A percentile compares a stretch with the other conserved stretches of the same genome.
These are phyloP conservation scores for Fusarium fujikuroi DNA, from an alignment of 2,329 filamentous ascomycete genomes.

Conservation along the genomic window DNA sequence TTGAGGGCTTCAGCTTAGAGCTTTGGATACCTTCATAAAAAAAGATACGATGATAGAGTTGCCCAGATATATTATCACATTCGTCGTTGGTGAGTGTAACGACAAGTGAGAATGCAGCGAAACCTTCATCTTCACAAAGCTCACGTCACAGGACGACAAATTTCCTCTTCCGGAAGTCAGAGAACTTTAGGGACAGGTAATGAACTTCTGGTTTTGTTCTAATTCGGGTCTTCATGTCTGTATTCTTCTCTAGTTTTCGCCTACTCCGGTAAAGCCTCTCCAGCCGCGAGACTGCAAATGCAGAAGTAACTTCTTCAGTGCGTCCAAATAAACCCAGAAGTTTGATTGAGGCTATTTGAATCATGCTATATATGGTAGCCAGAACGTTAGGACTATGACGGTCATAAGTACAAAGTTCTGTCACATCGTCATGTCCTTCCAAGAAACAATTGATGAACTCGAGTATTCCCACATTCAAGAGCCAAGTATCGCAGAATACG, in stretches of 20 bases:
- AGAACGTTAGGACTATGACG: accelerated
- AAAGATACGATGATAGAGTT: background rate
- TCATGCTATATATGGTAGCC: background rate
- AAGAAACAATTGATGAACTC: background rate
- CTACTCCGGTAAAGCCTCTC: background rate
- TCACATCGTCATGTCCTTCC: background rate
- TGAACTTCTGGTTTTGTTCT: background rate
- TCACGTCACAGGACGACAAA: accelerated
- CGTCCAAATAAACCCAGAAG: background rate
- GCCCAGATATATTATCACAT: accelerated
- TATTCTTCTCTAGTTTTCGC: background rate
- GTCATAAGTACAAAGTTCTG: background rate
- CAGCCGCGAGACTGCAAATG: background rate
- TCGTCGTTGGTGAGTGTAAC: background rate
- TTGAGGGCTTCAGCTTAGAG: background rate
- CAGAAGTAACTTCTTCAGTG: background rate
- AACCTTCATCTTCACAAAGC: background rate
- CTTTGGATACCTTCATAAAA: background rate
- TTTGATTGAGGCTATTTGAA: accelerated
- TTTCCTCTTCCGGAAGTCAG: background rate
- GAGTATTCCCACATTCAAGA: background rate
- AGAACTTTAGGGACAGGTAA: accelerated
- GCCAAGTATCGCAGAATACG: background rate
- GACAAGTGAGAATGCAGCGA: background rate
- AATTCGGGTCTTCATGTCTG: no score